Evolutionary conservation across 176 grass and related monocot genomes (phyloP).

Genomic region (Pontederia crassipes): DNA sequence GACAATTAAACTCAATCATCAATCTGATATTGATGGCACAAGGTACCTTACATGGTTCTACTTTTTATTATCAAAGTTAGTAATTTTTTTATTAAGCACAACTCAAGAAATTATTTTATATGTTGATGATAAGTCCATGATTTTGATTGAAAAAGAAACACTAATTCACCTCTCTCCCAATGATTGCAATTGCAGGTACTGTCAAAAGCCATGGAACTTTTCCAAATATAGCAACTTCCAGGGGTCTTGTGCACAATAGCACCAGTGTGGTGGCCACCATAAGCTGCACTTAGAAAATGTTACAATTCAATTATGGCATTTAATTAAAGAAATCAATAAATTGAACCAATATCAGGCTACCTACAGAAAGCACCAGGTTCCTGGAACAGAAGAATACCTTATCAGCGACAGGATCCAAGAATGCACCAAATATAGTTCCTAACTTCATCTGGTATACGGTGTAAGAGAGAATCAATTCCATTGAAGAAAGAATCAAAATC

Average conservation of each 20-base stretch:
- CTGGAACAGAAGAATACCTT: conserved; percentile 36
- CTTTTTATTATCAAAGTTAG: no score
- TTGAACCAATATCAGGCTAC: not conserved
- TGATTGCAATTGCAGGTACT: conserved; percentile 93
- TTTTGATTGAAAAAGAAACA: conserved; percentile 8
- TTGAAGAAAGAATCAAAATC: no score
- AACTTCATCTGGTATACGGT: conserved; percentile 51
- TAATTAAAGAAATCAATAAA: not conserved
- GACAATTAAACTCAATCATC: no score
- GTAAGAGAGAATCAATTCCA: no score
- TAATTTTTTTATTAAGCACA: no score
- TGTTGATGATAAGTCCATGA: not conserved
- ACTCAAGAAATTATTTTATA: not conserved
- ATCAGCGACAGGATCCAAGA: conserved; percentile 99
- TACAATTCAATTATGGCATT: conserved; percentile 13
- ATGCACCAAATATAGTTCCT: conserved; percentile 95
- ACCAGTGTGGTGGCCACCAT: conserved; percentile 96
- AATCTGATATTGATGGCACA: no score
- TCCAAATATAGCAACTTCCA: conserved; percentile 51
- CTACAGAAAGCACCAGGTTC: not conserved
- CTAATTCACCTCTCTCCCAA: conserved; percentile 89
- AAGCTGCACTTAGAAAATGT: conserved; percentile 46
- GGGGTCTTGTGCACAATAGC: conserved; percentile 72
- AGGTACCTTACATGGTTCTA: no score
- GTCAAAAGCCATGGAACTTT: conserved; percentile 76